A percentile compares a stretch with the other conserved stretches of the same genome.
These are phyloP conservation scores for Fusarium goolgardi DNA, from an alignment of 2,329 filamentous ascomycete genomes.

Conservation along the genomic window DNA sequence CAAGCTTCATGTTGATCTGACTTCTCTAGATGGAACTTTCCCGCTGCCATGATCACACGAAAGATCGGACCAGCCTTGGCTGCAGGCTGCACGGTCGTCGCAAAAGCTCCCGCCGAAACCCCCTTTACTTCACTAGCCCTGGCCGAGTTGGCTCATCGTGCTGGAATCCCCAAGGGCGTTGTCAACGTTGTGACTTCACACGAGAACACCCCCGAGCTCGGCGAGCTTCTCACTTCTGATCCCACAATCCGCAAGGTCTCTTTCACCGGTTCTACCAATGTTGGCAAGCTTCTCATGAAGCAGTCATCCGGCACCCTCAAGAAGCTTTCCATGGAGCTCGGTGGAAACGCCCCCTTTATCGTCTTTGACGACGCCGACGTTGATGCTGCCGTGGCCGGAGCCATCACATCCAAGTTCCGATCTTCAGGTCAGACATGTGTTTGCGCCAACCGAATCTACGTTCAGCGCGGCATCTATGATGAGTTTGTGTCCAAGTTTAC, in stretches of 20 bases:
- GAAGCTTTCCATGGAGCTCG: slow-evolving; percentile 86
- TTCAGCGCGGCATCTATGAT: slow-evolving; percentile 83
- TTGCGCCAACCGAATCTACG: slow-evolving; percentile 84
- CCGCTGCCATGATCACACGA: slow-evolving; percentile 78
- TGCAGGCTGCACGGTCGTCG: slow-evolving; percentile 94
- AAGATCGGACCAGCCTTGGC: slow-evolving; percentile 82
- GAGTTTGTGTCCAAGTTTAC: slow-evolving; percentile 75
- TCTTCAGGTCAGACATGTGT: slow-evolving; percentile 97
- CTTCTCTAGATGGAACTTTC: slow-evolving; percentile 79
- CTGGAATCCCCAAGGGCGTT: slow-evolving; percentile 90
- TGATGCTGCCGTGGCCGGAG: slow-evolving; percentile 84
- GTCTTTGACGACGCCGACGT: slow-evolving; percentile 96
- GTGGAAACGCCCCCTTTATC: slow-evolving; percentile 95
- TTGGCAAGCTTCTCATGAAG: slow-evolving; percentile 85
- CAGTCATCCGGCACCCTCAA: slow-evolving; percentile 88
- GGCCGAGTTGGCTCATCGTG: slow-evolving; percentile 85
- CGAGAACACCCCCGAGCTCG: slow-evolving; percentile 83
- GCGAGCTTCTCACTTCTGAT: slow-evolving; percentile 77
- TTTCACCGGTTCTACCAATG: slow-evolving; percentile 84
- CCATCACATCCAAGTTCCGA: slow-evolving; percentile 90
- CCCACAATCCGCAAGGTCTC: slow-evolving; percentile 87
- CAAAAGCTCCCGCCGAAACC: slow-evolving; percentile 91
- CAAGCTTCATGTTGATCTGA: slow-evolving; percentile 9
- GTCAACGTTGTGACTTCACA: slow-evolving; percentile 88
- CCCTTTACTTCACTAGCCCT: slow-evolving; percentile 90